These are phyloP conservation scores for Fusarium duplospermum DNA, from an alignment of 2,329 filamentous ascomycete genomes.

Conservation along the genomic window DNA sequence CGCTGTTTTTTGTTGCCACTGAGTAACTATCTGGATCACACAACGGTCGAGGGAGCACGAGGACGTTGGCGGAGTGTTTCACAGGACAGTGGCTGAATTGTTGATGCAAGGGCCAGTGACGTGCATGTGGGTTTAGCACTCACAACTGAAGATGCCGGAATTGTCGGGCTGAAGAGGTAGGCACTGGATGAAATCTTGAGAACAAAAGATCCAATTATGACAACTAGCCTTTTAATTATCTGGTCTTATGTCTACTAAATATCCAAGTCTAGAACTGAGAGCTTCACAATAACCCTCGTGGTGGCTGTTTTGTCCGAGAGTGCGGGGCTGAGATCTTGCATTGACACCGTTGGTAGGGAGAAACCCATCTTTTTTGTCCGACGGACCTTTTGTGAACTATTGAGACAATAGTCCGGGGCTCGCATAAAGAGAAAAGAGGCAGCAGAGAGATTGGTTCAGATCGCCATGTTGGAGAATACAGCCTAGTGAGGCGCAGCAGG, in stretches of 20 bases:
- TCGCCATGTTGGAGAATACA: background rate
- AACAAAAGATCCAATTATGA: background rate
- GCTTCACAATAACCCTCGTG: background rate
- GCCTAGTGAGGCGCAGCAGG: constrained; percentile 27
- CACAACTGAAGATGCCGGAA: background rate
- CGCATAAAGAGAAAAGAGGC: background rate
- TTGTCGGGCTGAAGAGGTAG: background rate
- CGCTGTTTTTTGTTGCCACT: background rate
- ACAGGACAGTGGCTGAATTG: constrained; percentile 2
- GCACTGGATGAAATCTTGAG: background rate
- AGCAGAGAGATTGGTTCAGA: background rate
- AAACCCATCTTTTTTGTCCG: background rate
- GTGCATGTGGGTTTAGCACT: background rate
- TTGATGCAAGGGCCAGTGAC: constrained; percentile 24
- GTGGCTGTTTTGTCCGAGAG: background rate
- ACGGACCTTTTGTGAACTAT: background rate
- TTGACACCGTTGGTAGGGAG: background rate
- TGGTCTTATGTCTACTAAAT: background rate
- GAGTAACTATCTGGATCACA: background rate
- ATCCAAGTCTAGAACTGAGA: background rate
- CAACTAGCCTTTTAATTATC: background rate
- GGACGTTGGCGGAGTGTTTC: constrained; percentile 17
- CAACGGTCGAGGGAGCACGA: background rate
- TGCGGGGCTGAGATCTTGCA: background rate
- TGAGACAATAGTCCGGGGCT: background rate